Evolutionary conservation across 306 rosid species (phyloP).

Genomic region (Prunus mume): DNA sequence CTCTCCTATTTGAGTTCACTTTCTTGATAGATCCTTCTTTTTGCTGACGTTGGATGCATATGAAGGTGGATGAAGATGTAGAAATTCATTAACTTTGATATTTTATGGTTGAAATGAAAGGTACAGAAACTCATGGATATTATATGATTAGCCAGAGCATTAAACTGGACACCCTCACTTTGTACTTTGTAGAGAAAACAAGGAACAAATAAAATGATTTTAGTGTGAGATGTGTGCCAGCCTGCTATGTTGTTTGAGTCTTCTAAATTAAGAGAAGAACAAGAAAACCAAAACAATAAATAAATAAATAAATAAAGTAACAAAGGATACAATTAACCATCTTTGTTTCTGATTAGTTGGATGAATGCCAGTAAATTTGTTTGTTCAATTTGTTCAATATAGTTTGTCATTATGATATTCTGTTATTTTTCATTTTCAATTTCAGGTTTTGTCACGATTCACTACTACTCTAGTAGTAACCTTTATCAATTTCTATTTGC

Average conservation of each 20-base stretch:
- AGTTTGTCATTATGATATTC: neutral
- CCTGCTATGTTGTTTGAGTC: neutral
- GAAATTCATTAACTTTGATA: conserved; percentile 17
- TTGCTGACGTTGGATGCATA: conserved; percentile 17
- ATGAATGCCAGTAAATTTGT: conserved; percentile 1
- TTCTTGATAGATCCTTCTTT: conserved; percentile 26
- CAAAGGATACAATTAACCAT: neutral
- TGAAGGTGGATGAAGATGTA: conserved; percentile 16
- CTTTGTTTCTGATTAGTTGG: conserved; percentile 10
- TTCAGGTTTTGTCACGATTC: neutral
- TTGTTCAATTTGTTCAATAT: neutral
- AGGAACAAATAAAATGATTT: neutral
- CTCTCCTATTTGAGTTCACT: conserved; percentile 28
- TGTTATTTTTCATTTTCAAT: neutral
- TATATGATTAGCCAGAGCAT: neutral
- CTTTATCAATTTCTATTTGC: neutral
- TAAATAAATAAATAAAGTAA: neutral
- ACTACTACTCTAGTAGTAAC: neutral
- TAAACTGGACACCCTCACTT: neutral
- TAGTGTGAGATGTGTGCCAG: neutral
- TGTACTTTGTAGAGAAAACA: neutral
- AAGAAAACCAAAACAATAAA: neutral
- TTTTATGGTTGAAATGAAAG: conserved; percentile 15
- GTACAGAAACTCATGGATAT: conserved; percentile 2
- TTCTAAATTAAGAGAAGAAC: neutral